phyloP scores from a whole-genome alignment of 371 early-diverging fungal genomes.

The Umbelopsis sp. region DNA sequence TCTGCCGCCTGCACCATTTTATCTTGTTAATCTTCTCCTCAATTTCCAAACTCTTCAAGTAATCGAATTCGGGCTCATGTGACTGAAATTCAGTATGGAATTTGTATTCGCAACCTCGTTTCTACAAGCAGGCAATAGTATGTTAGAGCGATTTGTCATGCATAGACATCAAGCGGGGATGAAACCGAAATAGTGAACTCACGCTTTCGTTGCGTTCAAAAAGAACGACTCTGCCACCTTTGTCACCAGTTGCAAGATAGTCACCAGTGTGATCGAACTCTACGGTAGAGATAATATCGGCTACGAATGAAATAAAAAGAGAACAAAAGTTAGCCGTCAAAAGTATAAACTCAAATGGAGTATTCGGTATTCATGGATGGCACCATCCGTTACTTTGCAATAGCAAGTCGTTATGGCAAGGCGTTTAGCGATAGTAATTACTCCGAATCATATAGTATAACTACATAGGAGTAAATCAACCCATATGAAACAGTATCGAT shows the following conservation, averaged over 20 bases:
- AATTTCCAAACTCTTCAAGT: constrained; percentile 98
- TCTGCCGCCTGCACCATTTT: constrained; percentile 94
- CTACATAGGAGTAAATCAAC: background rate
- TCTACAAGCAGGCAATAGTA: constrained; percentile 55
- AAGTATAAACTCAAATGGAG: background rate
- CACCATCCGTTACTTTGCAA: too few relatives aligned
- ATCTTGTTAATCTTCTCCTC: constrained; percentile 99
- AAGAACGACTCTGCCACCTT: constrained; percentile 96
- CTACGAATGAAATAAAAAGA: constrained; percentile 49
- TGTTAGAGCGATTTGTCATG: background rate
- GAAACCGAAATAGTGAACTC: constrained; percentile 36
- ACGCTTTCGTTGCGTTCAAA: constrained; percentile 97
- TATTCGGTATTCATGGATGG: too few relatives aligned
- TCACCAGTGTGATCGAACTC: constrained; percentile 98
- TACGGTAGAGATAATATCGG: constrained; percentile 98
- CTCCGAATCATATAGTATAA: background rate
- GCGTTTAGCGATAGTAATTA: background rate
- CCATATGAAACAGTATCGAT: too few relatives aligned
- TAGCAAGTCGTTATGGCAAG: background rate
- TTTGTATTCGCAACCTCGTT: constrained; percentile 98
- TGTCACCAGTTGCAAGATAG: constrained; percentile 97
- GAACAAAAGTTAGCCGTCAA: background rate
- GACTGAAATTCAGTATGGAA: constrained; percentile 99
- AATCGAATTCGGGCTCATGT: constrained; percentile 99
- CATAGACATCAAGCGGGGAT: background rate